A percentile compares a stretch with the other conserved stretches of the same genome.
Evolutionary conservation across 345 rosid species (phyloP).

Genomic region (Euphorbia pulcherrima): DNA sequence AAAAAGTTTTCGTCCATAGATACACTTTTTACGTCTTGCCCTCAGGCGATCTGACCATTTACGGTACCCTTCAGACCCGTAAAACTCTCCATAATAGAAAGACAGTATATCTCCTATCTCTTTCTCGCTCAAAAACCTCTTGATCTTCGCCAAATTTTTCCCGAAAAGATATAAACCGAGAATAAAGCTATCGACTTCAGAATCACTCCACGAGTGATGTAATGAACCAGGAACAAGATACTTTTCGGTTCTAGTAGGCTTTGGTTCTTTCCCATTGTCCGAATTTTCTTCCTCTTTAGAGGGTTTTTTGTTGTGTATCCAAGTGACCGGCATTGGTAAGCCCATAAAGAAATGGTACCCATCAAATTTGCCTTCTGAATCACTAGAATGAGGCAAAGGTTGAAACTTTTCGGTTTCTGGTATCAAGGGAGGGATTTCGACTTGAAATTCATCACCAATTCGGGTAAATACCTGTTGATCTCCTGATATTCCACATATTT

Average conservation of each 20-base stretch:
- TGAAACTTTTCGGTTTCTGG: conserved; percentile 35
- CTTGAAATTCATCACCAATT: conserved; percentile 64
- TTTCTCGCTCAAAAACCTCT: conserved; percentile 45
- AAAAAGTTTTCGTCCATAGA: conserved; percentile 52
- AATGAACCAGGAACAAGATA: conserved; percentile 35
- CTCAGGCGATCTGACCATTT: conserved; percentile 58
- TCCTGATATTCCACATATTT: conserved; percentile 42
- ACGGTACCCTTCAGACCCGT: conserved; percentile 40
- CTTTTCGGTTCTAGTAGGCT: conserved; percentile 20
- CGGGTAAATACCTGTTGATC: conserved; percentile 50
- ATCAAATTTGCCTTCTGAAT: conserved; percentile 27
- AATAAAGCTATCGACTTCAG: conserved; percentile 45
- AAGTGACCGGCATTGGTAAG: conserved; percentile 45
- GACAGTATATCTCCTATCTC: conserved; percentile 46
- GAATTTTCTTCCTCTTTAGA: conserved; percentile 19
- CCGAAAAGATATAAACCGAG: conserved; percentile 61
- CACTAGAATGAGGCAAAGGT: conserved; percentile 38
- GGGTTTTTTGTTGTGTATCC: conserved; percentile 26
- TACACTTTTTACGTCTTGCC: conserved; percentile 41
- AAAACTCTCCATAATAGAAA: conserved; percentile 61
- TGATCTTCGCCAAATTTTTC: conserved; percentile 45
- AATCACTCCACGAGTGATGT: conserved; percentile 40
- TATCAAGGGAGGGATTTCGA: conserved; percentile 54
- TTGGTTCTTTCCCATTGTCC: conserved; percentile 28
- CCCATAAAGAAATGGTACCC: conserved; percentile 45